Evolutionary conservation across 805 yeast species (phyloP).

Genomic region (Candida ulmi): DNA sequence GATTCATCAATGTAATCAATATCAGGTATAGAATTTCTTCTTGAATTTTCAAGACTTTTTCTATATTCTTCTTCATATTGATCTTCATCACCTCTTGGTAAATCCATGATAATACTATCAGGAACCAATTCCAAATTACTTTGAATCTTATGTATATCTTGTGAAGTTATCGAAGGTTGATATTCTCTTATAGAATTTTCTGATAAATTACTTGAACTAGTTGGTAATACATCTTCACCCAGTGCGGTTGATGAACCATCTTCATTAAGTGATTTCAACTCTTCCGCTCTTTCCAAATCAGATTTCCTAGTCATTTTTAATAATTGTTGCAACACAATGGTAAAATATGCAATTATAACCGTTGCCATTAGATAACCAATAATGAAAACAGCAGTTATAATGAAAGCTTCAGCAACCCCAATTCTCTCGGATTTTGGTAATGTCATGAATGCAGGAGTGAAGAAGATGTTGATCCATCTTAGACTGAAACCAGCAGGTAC

Average conservation of each 20-base stretch:
- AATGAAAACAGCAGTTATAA: conserved; percentile 68
- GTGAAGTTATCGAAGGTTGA: not conserved
- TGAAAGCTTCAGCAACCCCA: conserved; percentile 60
- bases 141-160: not conserved
- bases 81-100: conserved; percentile 20
- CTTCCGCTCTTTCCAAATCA: conserved; percentile 25
- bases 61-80: conserved; percentile 16
- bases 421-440: conserved; percentile 65
- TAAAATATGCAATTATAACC: conserved; percentile 43
- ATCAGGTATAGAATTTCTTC: not conserved
- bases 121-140: conserved; percentile 2
- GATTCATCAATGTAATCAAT: not conserved
- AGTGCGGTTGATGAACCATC: conserved; percentile 10
- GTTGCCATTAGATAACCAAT: conserved; percentile 55
- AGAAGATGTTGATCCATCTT: conserved; percentile 74
- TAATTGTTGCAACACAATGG: conserved; percentile 33
- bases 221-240: not conserved
- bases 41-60: conserved; percentile 9
- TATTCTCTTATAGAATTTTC: no score
- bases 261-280: conserved; percentile 10
- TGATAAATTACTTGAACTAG: no score
- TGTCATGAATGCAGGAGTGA: conserved; percentile 71
- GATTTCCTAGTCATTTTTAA: conserved; percentile 17
- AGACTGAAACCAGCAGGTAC: conserved; percentile 65
- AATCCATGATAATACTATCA: not conserved